Conservation (phyloP, 2,329 filamentous ascomycete species). For the Mycosphaerella sp. region DNA sequence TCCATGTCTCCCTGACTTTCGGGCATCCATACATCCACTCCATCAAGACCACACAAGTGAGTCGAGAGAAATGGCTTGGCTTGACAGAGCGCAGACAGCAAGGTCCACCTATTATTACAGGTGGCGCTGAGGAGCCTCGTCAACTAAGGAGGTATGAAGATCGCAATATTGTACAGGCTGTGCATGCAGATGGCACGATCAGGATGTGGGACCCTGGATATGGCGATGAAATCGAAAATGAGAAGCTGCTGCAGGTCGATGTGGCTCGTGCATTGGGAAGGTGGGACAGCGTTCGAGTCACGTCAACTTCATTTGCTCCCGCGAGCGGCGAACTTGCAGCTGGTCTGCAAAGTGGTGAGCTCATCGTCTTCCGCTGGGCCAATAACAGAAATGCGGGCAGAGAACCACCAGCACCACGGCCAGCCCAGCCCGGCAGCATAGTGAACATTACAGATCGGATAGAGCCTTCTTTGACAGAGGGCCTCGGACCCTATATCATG, state of each 20-base stretch:
- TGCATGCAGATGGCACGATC: slow-evolving; percentile 87
- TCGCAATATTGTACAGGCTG: slow-evolving; percentile 76
- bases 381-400: slow-evolving; percentile 66
- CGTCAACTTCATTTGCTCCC: slow-evolving; percentile 72
- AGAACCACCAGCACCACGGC: slow-evolving; percentile 50
- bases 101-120: slow-evolving; percentile 70
- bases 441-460: slow-evolving; percentile 67
- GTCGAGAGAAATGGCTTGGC: slow-evolving; percentile 77
- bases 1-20: slow-evolving; percentile 80
- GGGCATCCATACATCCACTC: slow-evolving; percentile 83
- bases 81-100: slow-evolving; percentile 78
- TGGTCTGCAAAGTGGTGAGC: slow-evolving; percentile 75
- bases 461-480: slow-evolving; percentile 69
- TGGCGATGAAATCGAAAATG: slow-evolving; percentile 88
- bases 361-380: slow-evolving; percentile 84
- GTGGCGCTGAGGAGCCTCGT: slow-evolving; percentile 66
- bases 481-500: slow-evolving; percentile 70
- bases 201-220: slow-evolving; percentile 89
- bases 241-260: slow-evolving; percentile 74
- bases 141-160: slow-evolving; percentile 71
- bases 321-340: slow-evolving; percentile 77
- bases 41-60: slow-evolving; percentile 64
- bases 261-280: slow-evolving; percentile 74
- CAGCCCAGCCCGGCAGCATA: slow-evolving; percentile 47
- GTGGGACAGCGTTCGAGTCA: slow-evolving; percentile 70